Conservation (phyloP, 495 filamentous ascomycete genomes). For the Podospora sp. region DNA sequence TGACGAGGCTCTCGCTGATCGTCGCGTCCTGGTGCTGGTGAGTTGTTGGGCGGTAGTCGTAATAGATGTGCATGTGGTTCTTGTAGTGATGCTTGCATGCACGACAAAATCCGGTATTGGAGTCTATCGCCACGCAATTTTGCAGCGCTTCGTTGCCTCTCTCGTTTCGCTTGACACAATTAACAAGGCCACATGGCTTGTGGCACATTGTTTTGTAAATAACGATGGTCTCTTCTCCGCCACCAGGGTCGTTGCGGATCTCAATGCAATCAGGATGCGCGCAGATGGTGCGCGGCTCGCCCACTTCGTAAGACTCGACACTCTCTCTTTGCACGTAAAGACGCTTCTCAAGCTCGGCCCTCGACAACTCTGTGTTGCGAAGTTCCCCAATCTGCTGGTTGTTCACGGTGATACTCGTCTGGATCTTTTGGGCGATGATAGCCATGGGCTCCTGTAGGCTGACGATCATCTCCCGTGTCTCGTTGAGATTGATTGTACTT, state of each 20-base stretch:
- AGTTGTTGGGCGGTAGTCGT: neutral
- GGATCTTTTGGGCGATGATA: constrained; percentile 39
- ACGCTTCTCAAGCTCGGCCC: constrained; percentile 26
- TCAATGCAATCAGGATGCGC: constrained; percentile 20
- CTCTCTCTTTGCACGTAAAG: constrained; percentile 26
- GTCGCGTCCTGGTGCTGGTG: neutral
- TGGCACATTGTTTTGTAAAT: constrained; percentile 25
- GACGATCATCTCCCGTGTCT: constrained; percentile 39
- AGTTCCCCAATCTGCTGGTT: constrained; percentile 32
- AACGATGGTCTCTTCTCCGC: constrained; percentile 12
- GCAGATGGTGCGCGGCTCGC: constrained; percentile 18
- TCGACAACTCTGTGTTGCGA: constrained; percentile 25
- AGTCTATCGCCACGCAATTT: neutral
- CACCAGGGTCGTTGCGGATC: constrained; percentile 17
- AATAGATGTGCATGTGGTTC: constrained; percentile 16
- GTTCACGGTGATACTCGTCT: constrained; percentile 34
- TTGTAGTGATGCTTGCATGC: constrained; percentile 12
- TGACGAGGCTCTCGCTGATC: neutral
- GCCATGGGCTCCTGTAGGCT: constrained; percentile 44
- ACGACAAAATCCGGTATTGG: neutral
- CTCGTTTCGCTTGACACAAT: constrained; percentile 12
- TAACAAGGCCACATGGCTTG: constrained; percentile 16
- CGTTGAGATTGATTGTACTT: constrained; percentile 45
- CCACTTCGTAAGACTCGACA: constrained; percentile 20
- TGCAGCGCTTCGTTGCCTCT: constrained; percentile 14